These are phyloP conservation scores for Cladorrhinum sp. DNA, from an alignment of 2,329 filamentous ascomycete genomes.

Conservation along the genomic window DNA sequence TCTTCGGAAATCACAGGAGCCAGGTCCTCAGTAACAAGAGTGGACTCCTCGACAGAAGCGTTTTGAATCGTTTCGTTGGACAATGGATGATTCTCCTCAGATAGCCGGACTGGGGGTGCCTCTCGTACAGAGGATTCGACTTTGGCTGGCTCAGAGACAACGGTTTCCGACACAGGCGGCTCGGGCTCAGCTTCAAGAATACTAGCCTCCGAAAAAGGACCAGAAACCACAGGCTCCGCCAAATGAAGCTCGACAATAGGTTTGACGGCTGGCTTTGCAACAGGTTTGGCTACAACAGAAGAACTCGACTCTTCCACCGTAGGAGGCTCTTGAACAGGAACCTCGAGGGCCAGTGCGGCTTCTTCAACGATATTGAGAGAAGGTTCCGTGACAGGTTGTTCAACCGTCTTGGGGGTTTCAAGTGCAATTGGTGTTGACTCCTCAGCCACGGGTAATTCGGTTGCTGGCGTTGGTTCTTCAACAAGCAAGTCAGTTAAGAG, in stretches of 20 bases:
- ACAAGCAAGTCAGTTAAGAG: not conserved
- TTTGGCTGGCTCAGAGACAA: too few species aligned
- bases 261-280: not conserved
- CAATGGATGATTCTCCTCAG: too few species aligned
- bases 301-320: constrained; percentile 3
- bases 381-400: not conserved
- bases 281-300: constrained; percentile 1
- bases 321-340: not conserved
- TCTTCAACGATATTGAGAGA: not conserved
- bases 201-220: not conserved
- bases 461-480: not conserved
- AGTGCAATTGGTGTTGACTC: not conserved
- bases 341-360: not conserved
- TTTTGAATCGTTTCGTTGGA: too few species aligned
- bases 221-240: not conserved
- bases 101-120: too few species aligned
- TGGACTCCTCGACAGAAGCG: not conserved
- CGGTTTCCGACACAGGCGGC: not conserved
- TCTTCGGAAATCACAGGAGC: not conserved
- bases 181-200: not conserved
- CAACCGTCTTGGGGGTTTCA: not conserved
- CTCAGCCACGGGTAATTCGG: not conserved
- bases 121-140: too few species aligned
- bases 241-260: not conserved
- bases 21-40: constrained; percentile 1